These are phyloP conservation scores for Cunninghamia lanceolata DNA, from an alignment of 75 land plant genomes.

Conservation along the genomic window DNA sequence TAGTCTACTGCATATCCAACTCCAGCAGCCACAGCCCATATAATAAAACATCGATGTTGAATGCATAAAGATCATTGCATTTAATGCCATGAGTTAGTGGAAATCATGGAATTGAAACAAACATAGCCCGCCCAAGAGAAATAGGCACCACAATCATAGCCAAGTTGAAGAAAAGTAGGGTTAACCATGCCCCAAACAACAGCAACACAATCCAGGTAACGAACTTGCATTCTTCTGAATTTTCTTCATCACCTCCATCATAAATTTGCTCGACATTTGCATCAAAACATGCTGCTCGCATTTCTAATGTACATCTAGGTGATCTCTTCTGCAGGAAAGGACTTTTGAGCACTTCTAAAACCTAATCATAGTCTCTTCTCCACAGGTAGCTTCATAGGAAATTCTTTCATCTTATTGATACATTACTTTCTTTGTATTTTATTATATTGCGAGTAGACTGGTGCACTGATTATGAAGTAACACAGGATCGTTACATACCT, in stretches of 20 bases:
- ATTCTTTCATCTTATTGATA: neutral
- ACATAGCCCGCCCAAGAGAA: conserved; percentile 79
- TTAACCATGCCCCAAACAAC: conserved; percentile 90
- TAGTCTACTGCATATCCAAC: conserved; percentile 55
- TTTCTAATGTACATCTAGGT: neutral
- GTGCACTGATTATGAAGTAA: neutral
- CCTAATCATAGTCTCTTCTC: conserved; percentile 75
- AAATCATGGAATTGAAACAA: conserved; percentile 73
- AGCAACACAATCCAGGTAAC: conserved; percentile 79
- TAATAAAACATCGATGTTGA: conserved; percentile 79
- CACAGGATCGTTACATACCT: conserved; percentile 87
- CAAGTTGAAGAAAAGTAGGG: conserved; percentile 82
- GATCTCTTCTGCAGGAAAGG: conserved; percentile 53
- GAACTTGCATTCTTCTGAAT: conserved; percentile 79
- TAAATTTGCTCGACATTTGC: no score
- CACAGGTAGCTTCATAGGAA: conserved; percentile 56
- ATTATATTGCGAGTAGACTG: neutral
- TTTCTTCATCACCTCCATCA: no score
- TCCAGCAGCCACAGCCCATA: conserved; percentile 82
- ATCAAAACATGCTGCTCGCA: no score
- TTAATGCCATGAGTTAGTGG: conserved; percentile 92
- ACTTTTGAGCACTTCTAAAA: conserved; percentile 74
- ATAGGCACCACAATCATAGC: conserved; percentile 82
- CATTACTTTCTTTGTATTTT: neutral
- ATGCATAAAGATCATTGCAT: conserved; percentile 95